Conservation (phyloP, 2,329 filamentous ascomycete species). For the Zalaria obscura region DNA sequence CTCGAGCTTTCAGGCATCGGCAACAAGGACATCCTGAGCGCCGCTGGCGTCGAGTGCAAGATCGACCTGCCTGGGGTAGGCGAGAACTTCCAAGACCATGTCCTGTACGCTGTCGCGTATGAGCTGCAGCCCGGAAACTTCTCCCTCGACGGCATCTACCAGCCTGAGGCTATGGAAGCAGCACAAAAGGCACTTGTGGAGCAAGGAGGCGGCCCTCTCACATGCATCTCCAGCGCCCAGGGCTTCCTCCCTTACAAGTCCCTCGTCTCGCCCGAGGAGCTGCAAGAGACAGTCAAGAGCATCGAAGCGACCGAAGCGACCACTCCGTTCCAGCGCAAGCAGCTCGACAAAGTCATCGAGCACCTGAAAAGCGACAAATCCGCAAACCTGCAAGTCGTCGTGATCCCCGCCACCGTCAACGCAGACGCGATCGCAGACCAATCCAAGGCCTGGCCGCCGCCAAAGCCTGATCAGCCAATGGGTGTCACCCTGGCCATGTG, state of each 20-base stretch:
- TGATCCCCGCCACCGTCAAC: slow-evolving; percentile 15
- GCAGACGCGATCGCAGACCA: slow-evolving; percentile 16
- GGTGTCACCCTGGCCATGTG: slow-evolving; percentile 14
- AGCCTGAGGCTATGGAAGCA: slow-evolving; percentile 17
- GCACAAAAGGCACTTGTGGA: slow-evolving; percentile 18
- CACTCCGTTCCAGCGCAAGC: slow-evolving; percentile 19
- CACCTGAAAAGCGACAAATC: slow-evolving; percentile 21
- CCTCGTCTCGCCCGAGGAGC: slow-evolving; percentile 18
- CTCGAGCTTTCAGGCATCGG: slow-evolving; percentile 51
- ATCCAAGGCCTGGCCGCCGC: slow-evolving; percentile 12
- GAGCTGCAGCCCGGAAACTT: slow-evolving; percentile 14
- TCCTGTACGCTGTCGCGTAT: slow-evolving; percentile 8
- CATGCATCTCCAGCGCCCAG: slow-evolving; percentile 17
- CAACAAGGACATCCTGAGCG: slow-evolving; percentile 25
- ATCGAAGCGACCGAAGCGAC: slow-evolving; percentile 15
- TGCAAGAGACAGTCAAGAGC: slow-evolving; percentile 16
- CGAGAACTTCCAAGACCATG: slow-evolving; percentile 10
- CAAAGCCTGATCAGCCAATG: slow-evolving; percentile 9
- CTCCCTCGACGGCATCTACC: slow-evolving; percentile 15
- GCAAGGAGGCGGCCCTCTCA: slow-evolving; percentile 17
- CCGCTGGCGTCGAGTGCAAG: slow-evolving; percentile 28
- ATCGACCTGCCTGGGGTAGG: slow-evolving; percentile 32
- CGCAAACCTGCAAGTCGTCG: slow-evolving; percentile 22
- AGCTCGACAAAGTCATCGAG: slow-evolving; percentile 18
- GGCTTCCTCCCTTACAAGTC: slow-evolving; percentile 22